Evolutionary conservation across 345 rosid species (phyloP), one percentile per base, ranked within the genome.

Genomic region (Citrus mangshanensis): DNA sequence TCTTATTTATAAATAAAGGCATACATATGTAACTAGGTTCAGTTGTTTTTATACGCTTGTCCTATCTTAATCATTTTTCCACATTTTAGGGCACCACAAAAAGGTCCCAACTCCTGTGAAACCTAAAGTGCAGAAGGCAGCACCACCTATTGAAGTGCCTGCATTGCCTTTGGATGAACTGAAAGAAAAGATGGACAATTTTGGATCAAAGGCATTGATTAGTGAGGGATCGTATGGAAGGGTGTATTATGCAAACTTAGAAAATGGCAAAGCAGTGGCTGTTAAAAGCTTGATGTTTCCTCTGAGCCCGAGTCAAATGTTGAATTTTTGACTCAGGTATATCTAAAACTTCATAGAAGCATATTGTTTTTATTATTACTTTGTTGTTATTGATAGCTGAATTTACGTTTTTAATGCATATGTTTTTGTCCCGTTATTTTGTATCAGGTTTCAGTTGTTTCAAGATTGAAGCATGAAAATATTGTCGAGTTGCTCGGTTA

Each of bases 141-240:
- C 90, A 24, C 97, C 97, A 6, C 89, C 93, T 13, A 91, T 94
- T 70, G 95, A 97, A 86, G 98, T 97, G 40, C 94, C 97, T 16
- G 86, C 83, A 25, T 81, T 97, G 81, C 85, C 95, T 76, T 79
- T 91, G 84, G 90, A 85, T 59, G 96, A 90, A 71, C 81, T 97
- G 82, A 94, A 86, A 91, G 98, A 91, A 76, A 93, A 91, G 87
- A 96, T 98, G 19, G 97, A 90, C 68, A 89, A 88, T 85, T 94
- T 97, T 60, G 95, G 99, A 67, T 92, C 98, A 55, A 92, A 92
- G 91, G 91, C 98, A 38, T 89, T 97, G 86, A 93, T 97, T 75
- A 98, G 99, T 32, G 99, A 97, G 91, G 98, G 99, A 68, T 97
- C 98, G 1, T 97, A 94, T 76, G 98, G 98, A 81, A 92, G 97